Evolutionary conservation across 2,329 filamentous ascomycete species (phyloP), one percentile per base, ranked within the genome.

Genomic region (Lachnellula suecica): DNA sequence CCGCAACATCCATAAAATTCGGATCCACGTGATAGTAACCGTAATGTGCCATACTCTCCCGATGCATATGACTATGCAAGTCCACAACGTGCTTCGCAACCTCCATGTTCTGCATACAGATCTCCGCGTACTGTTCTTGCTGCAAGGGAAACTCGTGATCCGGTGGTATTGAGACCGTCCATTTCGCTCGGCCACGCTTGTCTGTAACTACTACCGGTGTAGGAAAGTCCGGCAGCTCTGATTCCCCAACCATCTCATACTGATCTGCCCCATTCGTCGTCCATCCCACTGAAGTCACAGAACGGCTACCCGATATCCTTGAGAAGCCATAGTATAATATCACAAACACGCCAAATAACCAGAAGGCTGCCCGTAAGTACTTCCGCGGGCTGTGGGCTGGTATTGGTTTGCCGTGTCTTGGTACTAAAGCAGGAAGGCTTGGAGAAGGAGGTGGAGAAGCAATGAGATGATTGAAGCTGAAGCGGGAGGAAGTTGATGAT

Each of bases 141-240:
- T 76, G 70, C 2, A 94, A 69, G 1, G 90, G 90, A 54, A 93
- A 93, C 3, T 76, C 73, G 42, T 78, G 74, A 52, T 77, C 78
- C 6, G 78, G 74, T 1, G 90, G 90, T 34, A 96, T 91, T 1
- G 83, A 91, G 10, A 95, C 81, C 0, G 90, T 94, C 91, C 91
- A 95, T 66, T 81, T 86, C 10, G 83, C 75, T 47, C 77, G 79
- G 3, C 87, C 87, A 41, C 76, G 74, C 23, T 74, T 72, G 69
- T 91, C 88, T 13, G 78, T 81, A 42, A 92, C 76, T 5, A 89
- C 78, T 19, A 94, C 77, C 0, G 89, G 87, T 0, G 86, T 87
- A 0, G 89, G 85, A 56, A 88, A 84, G 24, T 86, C 78, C 0
- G 89, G 88, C n/a, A 91, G 69, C 38, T 75, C 74, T 55, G 84